Percentiles rank a stretch among this genome's conserved stretches.
These are phyloP conservation scores for Candida albicans DNA, from an alignment of 1,139 yeast species.

Conservation along the genomic window DNA sequence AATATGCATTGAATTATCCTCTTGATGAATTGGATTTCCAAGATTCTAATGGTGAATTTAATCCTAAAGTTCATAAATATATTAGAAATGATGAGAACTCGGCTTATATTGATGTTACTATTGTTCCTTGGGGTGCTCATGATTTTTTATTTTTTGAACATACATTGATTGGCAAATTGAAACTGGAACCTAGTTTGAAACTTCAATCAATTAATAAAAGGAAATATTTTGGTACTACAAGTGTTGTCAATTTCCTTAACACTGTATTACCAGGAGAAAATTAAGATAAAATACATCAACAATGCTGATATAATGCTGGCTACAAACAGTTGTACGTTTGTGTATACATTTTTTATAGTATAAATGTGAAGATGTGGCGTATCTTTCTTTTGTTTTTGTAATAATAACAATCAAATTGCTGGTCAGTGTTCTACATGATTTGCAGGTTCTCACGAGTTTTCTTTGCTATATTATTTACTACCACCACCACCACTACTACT, in stretches of 20 bases:
- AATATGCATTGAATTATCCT: conserved; percentile 32
- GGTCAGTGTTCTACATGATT: no score
- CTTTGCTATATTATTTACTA: no score
- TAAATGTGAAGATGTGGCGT: no score
- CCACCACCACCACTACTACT: no score
- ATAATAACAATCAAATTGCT: no score
- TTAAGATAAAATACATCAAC: no score
- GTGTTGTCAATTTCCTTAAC: conserved; percentile 29
- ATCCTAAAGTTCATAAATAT: conserved; percentile 20
- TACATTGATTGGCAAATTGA: not conserved
- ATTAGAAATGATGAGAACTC: conserved; percentile 15
- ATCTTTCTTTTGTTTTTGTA: no score
- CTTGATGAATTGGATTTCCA: conserved; percentile 22
- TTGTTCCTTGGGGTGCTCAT: conserved; percentile 49
- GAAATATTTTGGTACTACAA: conserved; percentile 29
- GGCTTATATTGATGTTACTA: conserved; percentile 21
- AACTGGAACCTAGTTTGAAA: not conserved
- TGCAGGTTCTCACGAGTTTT: no score
- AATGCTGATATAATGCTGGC: no score
- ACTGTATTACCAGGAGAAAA: conserved; percentile 10
- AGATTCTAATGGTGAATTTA: conserved; percentile 23
- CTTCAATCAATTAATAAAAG: conserved; percentile 15
- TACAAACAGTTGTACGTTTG: not conserved
- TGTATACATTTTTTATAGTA: not conserved
- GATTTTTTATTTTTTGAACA: conserved; percentile 19